Evolutionary conservation across 306 rosid genomes (phyloP), one percentile per base, ranked within the genome.

Genomic region (Herpetospermum pedunculosum): DNA sequence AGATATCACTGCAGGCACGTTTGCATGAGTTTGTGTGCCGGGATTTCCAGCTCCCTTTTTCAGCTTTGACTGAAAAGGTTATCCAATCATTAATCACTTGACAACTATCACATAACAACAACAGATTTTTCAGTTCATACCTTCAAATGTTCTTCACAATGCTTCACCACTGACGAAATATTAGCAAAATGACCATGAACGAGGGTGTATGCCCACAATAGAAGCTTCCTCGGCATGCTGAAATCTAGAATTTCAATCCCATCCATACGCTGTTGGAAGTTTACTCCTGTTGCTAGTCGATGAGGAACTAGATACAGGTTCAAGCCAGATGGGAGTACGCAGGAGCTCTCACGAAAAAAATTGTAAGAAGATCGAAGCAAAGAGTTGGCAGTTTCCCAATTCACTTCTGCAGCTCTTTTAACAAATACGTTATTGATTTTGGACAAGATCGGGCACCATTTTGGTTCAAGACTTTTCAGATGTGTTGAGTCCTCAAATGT

Each of bases 221-320:
- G 96, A 88, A 94, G 96, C 86, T 94, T 94, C 87, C 98, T 94
- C 47, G 96, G 96, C 79, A 89, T 87, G 94, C 96, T 91, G 52
- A 94, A 84, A 82, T 94, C 98, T 80, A 94, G 88, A 50, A 83
- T 81, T 82, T 94, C 98, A 80, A 70, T 81, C 77, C 94, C 98
- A 52, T 82, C 80, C 74, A 72, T 63, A 76, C 70, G 82, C 46
- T 89, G 91, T 55, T 81, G 81, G 73, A 90, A 80, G 18, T 84
- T 90, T 48, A 80, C 76, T 77, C 78, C 92, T 54, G 78, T 79
- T 47, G 81, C 87, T 69, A 81, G 72, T 79, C 87, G 89, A 77
- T 82, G 77, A 32, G 89, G 88, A 81, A 85, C 78, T 83, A 86
- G 32, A 83, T 87, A 89, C 76, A 88, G 83, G 79, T 84, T 87